These are phyloP conservation scores for Sporothrix inflata DNA, from an alignment of 2,329 filamentous ascomycete species.

Conservation along the genomic window DNA sequence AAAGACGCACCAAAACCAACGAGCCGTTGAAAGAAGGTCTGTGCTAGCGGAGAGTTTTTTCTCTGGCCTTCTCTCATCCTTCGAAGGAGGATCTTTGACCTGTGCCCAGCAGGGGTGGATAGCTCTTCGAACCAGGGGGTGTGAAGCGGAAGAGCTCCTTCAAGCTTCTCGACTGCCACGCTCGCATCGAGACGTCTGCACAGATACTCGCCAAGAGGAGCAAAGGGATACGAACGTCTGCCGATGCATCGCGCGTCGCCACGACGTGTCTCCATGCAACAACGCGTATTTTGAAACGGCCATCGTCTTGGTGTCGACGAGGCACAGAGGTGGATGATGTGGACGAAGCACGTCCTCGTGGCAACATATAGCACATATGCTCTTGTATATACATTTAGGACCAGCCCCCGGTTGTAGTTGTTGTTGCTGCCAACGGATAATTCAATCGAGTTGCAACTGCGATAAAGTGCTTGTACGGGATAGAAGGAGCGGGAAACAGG, in stretches of 20 bases:
- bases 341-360: neutral
- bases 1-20: neutral
- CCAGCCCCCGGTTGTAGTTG: neutral
- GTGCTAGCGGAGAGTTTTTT: neutral
- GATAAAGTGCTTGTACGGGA: conserved; percentile 1
- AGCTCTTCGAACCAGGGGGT: neutral
- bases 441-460: neutral
- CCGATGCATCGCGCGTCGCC: neutral
- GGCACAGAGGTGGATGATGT: neutral
- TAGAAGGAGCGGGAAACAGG: conserved; percentile 14
- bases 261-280: neutral
- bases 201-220: neutral
- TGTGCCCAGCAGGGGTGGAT: too few species aligned
- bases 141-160: neutral
- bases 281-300: conserved; percentile 4
- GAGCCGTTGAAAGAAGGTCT: neutral
- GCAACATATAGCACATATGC: conserved; percentile 5
- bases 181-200: neutral
- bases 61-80: neutral
- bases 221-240: neutral
- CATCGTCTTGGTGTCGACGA: neutral
- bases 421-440: conserved; percentile 7
- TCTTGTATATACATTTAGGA: neutral
- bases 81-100: too few species aligned
- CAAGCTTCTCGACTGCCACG: neutral